Conservation (phyloP, 306 rosid genomes). For the Vigna mungo region DNA sequence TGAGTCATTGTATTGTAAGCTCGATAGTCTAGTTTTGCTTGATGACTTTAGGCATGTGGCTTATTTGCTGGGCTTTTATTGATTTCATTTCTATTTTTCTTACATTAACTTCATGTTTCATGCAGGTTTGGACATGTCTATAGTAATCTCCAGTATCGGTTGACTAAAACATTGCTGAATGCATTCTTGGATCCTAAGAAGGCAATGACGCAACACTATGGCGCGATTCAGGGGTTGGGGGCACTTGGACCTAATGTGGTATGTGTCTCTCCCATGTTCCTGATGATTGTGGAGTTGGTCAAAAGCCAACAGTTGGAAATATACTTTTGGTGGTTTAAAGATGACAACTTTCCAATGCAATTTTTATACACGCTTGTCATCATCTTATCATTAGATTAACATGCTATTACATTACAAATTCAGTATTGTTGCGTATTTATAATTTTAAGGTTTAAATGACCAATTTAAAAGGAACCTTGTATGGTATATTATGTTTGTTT, state of each 20-base stretch:
- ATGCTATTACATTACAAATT: conserved; percentile 11
- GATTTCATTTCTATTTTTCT: neutral
- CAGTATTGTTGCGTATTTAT: neutral
- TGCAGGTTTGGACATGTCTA: conserved; percentile 87
- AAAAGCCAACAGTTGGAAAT: neutral
- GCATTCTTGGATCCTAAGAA: conserved; percentile 89
- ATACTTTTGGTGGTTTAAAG: neutral
- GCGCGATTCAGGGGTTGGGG: conserved; percentile 85
- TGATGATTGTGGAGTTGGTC: conserved; percentile 18
- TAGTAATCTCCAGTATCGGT: conserved; percentile 78
- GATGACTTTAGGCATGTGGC: conserved; percentile 20
- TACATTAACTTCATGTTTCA: conserved; percentile 24
- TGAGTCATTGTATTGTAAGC: conserved; percentile 10
- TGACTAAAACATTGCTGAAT: conserved; percentile 80
- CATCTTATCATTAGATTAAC: conserved; percentile 26
- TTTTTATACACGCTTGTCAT: neutral
- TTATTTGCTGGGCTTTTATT: conserved; percentile 21
- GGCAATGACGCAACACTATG: conserved; percentile 84
- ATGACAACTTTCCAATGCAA: neutral
- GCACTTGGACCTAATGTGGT: conserved; percentile 85
- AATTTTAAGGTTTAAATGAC: conserved; percentile 16
- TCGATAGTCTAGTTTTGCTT: conserved; percentile 22
- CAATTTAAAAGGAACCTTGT: neutral
- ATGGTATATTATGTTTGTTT: neutral
- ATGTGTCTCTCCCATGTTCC: conserved; percentile 49